These are phyloP conservation scores for Globisporangium perplexum DNA, from an alignment of 352 stramenopile genomes.

Conservation along the genomic window DNA sequence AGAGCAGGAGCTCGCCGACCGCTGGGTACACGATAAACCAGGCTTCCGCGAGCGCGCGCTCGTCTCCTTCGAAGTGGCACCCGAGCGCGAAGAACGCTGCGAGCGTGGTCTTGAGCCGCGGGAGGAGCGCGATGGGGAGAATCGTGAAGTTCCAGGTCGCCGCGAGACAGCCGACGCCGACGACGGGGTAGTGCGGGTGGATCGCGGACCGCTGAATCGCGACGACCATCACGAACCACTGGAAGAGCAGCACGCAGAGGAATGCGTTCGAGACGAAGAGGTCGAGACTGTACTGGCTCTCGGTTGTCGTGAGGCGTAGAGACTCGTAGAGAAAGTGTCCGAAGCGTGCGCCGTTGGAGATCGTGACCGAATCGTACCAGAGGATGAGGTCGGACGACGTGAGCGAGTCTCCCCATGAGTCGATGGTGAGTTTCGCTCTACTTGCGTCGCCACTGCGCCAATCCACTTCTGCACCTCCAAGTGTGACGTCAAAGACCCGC, in stretches of 20 bases:
- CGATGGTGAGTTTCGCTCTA: no score
- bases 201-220: neutral
- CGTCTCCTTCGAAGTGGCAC: constrained; percentile 19
- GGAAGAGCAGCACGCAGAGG: neutral
- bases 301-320: neutral
- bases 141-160: neutral
- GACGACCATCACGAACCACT: constrained; percentile 7
- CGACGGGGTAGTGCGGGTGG: neutral
- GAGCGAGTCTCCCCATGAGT: neutral
- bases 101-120: constrained; percentile 16
- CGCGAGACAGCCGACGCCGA: constrained; percentile 1
- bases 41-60: constrained; percentile 12
- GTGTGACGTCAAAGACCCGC: neutral
- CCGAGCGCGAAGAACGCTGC: constrained; percentile 21
- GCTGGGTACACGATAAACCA: constrained; percentile 31
- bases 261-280: constrained; percentile 7
- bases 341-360: constrained; percentile 11
- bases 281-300: neutral
- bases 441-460: neutral
- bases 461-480: neutral
- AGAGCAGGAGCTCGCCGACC: constrained; percentile 21
- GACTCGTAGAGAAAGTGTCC: constrained; percentile 11
- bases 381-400: neutral
- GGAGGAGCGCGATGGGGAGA: constrained; percentile 14
- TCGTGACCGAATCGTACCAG: constrained; percentile 1